Conservation (phyloP, 345 rosid genomes). For the Lepidium africanum region DNA sequence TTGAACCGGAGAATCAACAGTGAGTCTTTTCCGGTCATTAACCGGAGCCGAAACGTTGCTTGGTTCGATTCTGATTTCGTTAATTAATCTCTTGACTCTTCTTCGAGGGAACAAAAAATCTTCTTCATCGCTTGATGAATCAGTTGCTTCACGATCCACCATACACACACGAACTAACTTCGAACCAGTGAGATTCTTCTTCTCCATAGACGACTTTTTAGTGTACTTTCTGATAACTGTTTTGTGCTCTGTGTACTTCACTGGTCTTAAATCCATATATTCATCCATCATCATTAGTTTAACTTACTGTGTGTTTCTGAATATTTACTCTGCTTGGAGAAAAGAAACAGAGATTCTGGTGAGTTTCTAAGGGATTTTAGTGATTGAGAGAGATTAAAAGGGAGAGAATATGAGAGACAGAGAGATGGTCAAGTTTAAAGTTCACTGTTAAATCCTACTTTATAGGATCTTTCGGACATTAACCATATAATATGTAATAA, state of each 20-base stretch:
- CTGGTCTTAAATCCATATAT: slow-evolving; percentile 32
- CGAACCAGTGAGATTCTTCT: not conserved
- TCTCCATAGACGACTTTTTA: slow-evolving; percentile 17
- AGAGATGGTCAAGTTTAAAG: not conserved
- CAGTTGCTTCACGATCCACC: slow-evolving; percentile 79
- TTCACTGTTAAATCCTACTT: slow-evolving; percentile 12
- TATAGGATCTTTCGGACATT: slow-evolving; percentile 22
- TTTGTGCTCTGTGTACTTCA: slow-evolving; percentile 63
- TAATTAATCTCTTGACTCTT: slow-evolving; percentile 62
- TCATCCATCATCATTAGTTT: slow-evolving; percentile 9
- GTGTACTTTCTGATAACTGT: slow-evolving; percentile 39
- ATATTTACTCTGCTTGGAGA: not conserved
- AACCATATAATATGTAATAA: not conserved
- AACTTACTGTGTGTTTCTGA: not conserved
- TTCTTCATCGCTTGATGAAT: slow-evolving; percentile 69
- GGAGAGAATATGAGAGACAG: not conserved
- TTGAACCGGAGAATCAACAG: not conserved
- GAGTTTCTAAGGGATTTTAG: not conserved
- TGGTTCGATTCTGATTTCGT: slow-evolving; percentile 61
- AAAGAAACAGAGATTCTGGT: slow-evolving; percentile 2
- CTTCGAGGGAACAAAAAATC: slow-evolving; percentile 31
- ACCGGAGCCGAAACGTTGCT: not conserved
- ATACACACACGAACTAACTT: slow-evolving; percentile 52
- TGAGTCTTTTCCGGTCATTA: not conserved
- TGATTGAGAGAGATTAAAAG: not conserved